Evolutionary conservation across 2,329 filamentous ascomycete genomes (phyloP).

Genomic region (Fusarium multiceps): DNA sequence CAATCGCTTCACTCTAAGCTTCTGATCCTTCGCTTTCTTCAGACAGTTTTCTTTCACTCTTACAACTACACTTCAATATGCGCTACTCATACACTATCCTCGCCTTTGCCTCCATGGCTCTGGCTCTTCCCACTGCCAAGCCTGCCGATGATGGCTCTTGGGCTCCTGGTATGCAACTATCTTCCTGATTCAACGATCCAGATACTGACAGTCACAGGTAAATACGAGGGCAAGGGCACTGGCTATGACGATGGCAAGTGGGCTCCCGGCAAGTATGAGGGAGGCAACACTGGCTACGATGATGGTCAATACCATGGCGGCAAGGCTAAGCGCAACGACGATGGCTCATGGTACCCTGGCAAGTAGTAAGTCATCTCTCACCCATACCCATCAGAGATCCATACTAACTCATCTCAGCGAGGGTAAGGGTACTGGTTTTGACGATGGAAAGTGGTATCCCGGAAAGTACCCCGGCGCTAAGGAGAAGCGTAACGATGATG

Average conservation of each 20-base stretch:
- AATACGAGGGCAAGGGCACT: constrained; percentile 21
- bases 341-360: constrained; percentile 12
- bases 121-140: constrained; percentile 38
- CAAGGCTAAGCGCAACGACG: constrained; percentile 17
- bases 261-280: constrained; percentile 33
- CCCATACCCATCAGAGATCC: not conserved
- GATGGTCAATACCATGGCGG: constrained; percentile 11
- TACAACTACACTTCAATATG: constrained; percentile 13
- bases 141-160: constrained; percentile 32
- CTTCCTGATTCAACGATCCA: rapidly evolving
- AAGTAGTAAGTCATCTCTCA: constrained; percentile 8
- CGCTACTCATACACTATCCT: constrained; percentile 39
- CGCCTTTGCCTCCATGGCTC: constrained; percentile 39
- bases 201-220: not conserved
- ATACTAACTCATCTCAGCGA: not conserved
- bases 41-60: not conserved
- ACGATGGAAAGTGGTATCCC: constrained; percentile 15
- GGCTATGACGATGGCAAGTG: constrained; percentile 17
- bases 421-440: not conserved
- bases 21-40: not conserved
- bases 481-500: not conserved
- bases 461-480: constrained; percentile 24
- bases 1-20: not conserved
- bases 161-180: not conserved
- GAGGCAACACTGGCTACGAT: not conserved